Conservation (phyloP, 768 basidiomycete species). For the Hebeloma cylindrosporum region DNA sequence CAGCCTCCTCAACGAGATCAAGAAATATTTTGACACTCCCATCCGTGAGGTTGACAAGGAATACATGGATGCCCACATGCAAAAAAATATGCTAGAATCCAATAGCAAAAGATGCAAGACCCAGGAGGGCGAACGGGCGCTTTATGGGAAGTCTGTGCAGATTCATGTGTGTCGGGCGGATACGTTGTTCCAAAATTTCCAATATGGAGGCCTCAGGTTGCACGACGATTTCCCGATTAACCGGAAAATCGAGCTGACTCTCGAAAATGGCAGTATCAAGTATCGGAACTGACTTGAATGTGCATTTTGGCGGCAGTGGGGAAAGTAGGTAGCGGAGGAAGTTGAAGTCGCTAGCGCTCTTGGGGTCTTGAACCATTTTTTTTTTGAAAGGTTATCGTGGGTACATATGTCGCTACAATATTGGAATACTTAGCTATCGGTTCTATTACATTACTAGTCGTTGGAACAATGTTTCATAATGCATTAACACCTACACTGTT, state of each 20-base stretch:
- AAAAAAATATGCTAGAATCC: neutral
- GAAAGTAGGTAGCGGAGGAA: no score
- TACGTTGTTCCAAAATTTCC: neutral
- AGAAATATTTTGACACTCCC: neutral
- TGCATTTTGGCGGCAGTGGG: no score
- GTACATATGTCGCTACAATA: no score
- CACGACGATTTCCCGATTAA: neutral
- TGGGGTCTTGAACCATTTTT: no score
- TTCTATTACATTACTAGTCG: no score
- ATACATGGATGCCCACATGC: neutral
- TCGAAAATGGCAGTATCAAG: constrained; percentile 6
- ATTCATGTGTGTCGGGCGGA: constrained; percentile 1
- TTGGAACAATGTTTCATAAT: no score
- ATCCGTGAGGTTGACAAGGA: neutral
- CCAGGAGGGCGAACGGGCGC: neutral
- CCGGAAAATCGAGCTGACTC: neutral
- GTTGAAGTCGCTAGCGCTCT: no score
- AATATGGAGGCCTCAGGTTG: constrained; percentile 1
- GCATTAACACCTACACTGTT: no score
- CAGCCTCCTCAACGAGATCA: neutral
- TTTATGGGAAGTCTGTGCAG: neutral
- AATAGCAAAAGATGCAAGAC: no score
- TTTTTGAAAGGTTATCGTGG: no score
- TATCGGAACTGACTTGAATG: no score
- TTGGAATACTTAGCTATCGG: no score